Percentiles rank a stretch among this genome's conserved stretches.
Conservation (phyloP, 2,329 filamentous ascomycete species). For the Aspergillus japonicus region DNA sequence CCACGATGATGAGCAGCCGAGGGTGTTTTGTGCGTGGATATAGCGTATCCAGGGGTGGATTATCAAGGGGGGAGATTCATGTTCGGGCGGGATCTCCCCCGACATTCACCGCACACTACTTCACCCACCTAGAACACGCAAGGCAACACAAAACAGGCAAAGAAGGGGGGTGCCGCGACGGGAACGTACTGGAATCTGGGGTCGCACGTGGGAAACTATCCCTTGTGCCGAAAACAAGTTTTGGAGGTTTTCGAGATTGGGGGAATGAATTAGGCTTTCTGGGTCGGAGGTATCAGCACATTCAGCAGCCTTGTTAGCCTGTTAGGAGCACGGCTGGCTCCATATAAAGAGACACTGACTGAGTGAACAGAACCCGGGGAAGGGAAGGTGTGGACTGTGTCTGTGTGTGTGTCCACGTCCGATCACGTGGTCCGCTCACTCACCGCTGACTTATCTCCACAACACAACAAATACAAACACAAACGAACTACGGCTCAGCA, state of each 20-base stretch:
- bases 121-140: too few species aligned
- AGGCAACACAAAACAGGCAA: not conserved
- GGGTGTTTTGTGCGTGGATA: conserved; percentile 39
- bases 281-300: not conserved
- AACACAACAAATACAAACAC: not conserved
- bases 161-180: not conserved
- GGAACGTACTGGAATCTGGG: not conserved
- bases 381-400: not conserved
- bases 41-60: conserved; percentile 23
- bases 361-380: not conserved
- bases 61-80: not conserved
- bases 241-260: not conserved
- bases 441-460: not conserved
- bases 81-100: conserved; percentile 3
- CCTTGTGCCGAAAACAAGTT: not conserved
- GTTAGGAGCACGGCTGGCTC: not conserved
- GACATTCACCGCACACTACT: not conserved
- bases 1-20: conserved; percentile 19
- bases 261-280: not conserved
- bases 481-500: not conserved
- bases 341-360: not conserved
- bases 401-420: not conserved
- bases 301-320: not conserved
- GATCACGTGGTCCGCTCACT: not conserved
- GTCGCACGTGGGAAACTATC: not conserved